Evolutionary conservation across 2,329 filamentous ascomycete genomes (phyloP), one percentile per base, ranked within the genome.

Genomic region (Arthrobotrys iridis): DNA sequence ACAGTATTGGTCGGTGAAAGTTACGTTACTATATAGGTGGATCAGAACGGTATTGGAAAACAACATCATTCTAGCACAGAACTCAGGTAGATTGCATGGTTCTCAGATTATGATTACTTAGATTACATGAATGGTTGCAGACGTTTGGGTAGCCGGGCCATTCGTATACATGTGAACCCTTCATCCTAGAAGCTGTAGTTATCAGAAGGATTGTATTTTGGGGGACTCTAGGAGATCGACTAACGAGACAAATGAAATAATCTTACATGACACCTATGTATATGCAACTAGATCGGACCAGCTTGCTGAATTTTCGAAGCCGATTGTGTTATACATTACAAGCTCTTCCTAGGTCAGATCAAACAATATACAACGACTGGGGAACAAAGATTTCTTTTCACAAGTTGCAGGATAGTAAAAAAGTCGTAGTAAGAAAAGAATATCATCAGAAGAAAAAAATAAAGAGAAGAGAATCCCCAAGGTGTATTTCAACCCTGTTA

Each of bases 251-350:
- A 37, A 37, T 18, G 46, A n/a, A 55, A 37, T 11, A n/a, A 55
- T 37, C 22, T n/a, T 35, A 37, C 48, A 13, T n/a, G n/a, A n/a
- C n/a, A n/a, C n/a, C n/a, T n/a, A n/a, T n/a, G n/a, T n/a, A n/a
- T n/a, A n/a, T n/a, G n/a, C n/a, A 10, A 11, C 15, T 33, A 22
- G 30, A 1, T 13, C n/a, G 43, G 22, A 11, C 24, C 33, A 18
- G 13, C 15, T 30, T 10, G 3, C 4, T 35, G 28, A 55, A 35
- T 3, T 22, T 55, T 22, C 5, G n/a, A 52, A 24, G 18, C n/a
- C 18, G 30, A 55, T 55, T 33, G 30, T 24, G 50, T 55, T 37
- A 55, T 55, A 55, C 50, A 55, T 55, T 55, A 55, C 30, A 55
- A 18, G 50, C 50, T 37, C 50, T 30, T 37, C 28, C 50, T 20